Percentiles rank a stretch among this genome's conserved stretches.
These are phyloP conservation scores for Phytophthora citrophthora DNA, from an alignment of 352 stramenopile species.

Conservation along the genomic window DNA sequence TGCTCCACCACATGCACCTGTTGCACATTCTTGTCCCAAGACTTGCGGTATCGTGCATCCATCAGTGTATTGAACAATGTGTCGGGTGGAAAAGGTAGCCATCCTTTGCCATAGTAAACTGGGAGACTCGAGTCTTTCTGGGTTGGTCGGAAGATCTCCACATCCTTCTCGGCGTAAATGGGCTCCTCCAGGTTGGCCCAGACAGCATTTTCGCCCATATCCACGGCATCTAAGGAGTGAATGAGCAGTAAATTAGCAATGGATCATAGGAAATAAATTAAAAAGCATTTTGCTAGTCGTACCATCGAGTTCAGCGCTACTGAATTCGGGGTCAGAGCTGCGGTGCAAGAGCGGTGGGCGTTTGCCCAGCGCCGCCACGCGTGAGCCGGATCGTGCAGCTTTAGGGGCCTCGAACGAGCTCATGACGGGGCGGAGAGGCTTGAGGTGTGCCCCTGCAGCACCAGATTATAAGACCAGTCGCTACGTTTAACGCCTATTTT, in stretches of 20 bases:
- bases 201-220: slow-evolving; percentile 68
- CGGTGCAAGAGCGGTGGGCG: slow-evolving; percentile 53
- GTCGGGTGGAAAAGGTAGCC: slow-evolving; percentile 72
- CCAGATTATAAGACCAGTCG: slow-evolving; percentile 1
- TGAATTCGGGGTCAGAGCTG: slow-evolving; percentile 71
- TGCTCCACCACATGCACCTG: slow-evolving; percentile 57
- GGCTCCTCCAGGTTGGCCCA: slow-evolving; percentile 70
- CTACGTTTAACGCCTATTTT: slow-evolving; percentile 2
- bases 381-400: slow-evolving; percentile 4
- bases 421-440: slow-evolving; percentile 24
- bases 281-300: slow-evolving; percentile 11
- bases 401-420: slow-evolving; percentile 44
- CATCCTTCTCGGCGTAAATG: slow-evolving; percentile 77
- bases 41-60: slow-evolving; percentile 61
- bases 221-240: slow-evolving; percentile 54
- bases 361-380: slow-evolving; percentile 28
- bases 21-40: slow-evolving; percentile 62
- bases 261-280: too few relatives aligned
- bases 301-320: slow-evolving; percentile 60
- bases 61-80: slow-evolving; percentile 73
- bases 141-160: slow-evolving; percentile 70
- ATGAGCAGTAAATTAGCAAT: background rate
- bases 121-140: slow-evolving; percentile 61
- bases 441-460: slow-evolving; percentile 1
- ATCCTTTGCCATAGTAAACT: slow-evolving; percentile 76